Evolutionary conservation across 1,284 basidiomycete species (phyloP), one percentile per base, ranked within the genome.

Genomic region (Pseudozyma hubeiensis): DNA sequence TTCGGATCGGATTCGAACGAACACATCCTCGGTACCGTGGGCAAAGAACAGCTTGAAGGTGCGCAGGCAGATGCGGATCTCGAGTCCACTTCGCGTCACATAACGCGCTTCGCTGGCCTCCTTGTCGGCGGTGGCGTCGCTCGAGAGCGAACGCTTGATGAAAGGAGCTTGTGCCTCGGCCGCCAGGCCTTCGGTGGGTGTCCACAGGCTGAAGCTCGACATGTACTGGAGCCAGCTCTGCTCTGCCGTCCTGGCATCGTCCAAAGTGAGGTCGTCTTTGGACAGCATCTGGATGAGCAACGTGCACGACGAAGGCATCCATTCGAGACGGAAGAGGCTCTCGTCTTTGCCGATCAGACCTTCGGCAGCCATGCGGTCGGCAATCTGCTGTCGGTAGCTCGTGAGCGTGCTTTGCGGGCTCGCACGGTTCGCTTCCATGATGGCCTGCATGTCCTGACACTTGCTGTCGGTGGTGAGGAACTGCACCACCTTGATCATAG

Each of bases 211-310:
- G 85, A 90, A 98, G 9, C 91, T 91, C 58, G 94, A 92, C 64
- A 97, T 90, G 85, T 98, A 98, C 4, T 91, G 88, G 74, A 93
- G 90, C 93, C 94, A 95, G 52, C 92, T 88, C 46, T 92, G 91
- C 44, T 91, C 91, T 57, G 91, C 86, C 16, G 90, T 91, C 83
- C 92, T 92, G 0, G 91, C 90, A 79, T 96, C 93, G 77, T 97
- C 93, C 40, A 92, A 89, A 51, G 90, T 92, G 3, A 91, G 88
- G 81, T 97, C 95, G 73, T 96, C 94, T 81, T 93, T 93, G 17
- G 92, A 92, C 30, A 97, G 88, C 34, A 98, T 86, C 84, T 97
- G 93, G 56, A 97, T 87, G 0, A 92, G 91, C 82, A 96, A 88
- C 13, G 88, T 89, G 75, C 90, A 90, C 10, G 88, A 87, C 19